Evolutionary conservation across 768 basidiomycete species (phyloP).

Genomic region (Inosperma sp.): DNA sequence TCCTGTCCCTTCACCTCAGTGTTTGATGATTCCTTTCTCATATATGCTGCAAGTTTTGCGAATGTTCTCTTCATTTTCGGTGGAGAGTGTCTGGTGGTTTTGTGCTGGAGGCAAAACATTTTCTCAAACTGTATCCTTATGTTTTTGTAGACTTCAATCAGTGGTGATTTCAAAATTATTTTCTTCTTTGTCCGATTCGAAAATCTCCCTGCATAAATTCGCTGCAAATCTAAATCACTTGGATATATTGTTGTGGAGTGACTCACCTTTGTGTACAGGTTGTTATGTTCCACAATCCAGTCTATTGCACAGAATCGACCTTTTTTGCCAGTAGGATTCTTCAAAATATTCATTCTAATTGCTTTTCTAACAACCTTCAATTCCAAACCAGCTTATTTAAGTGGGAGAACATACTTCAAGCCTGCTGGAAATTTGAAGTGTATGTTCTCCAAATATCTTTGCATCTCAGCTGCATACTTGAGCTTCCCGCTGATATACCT

Average conservation of each 20-base stretch:
- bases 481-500: too few relatives aligned
- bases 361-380: constrained; percentile 13
- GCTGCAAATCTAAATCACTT: constrained; percentile 12
- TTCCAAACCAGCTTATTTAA: too few relatives aligned
- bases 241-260: background rate
- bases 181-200: constrained; percentile 30
- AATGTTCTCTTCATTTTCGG: constrained; percentile 6
- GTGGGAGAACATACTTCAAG: too few relatives aligned
- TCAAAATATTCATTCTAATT: constrained; percentile 28
- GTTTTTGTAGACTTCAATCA: constrained; percentile 33
- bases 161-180: constrained; percentile 31
- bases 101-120: background rate
- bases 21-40: background rate
- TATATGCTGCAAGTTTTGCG: too few relatives aligned
- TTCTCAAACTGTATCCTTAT: constrained; percentile 9
- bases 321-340: constrained; percentile 34
- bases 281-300: constrained; percentile 40
- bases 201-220: constrained; percentile 31
- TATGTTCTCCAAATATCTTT: too few relatives aligned
- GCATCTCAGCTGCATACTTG: too few relatives aligned
- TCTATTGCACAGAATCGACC: constrained; percentile 32
- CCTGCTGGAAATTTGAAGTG: too few relatives aligned
- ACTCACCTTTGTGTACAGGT: constrained; percentile 40
- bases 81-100: background rate
- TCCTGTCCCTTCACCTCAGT: background rate